Base-by-base conservation (phyloP, 2,329 filamentous ascomycete species). In the Nothopassalora personata region DNA sequence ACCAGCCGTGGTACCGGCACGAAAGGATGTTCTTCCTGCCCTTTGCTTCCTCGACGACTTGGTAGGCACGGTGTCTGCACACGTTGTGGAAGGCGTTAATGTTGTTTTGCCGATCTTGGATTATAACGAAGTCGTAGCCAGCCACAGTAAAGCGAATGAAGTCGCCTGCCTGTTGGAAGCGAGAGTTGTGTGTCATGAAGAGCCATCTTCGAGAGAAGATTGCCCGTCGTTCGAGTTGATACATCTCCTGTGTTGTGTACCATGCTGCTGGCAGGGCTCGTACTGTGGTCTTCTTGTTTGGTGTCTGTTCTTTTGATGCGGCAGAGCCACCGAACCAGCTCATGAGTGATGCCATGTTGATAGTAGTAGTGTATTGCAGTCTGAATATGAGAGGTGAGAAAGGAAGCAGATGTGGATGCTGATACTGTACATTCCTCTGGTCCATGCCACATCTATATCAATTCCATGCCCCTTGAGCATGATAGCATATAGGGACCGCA, bases 1-100 rank as follows among this genome's bases (percentile, higher is more conserved):
- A 82, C 83, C 83, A 86, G 27, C 83, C 83, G 65, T 86, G 83
- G 64, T 86, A 86, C 56, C 80, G 79, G 73, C 83, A 86, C 0
- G 79, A 75, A 19, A 86, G 76, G 18, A 85, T 77, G 60, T 72
- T 76, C 52, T 77, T 78, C 47, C 77, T 77, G 3, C 83, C 83
- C 10, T 75, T 70, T 28, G 27, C 10, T 1, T 80, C 75, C 51
- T 79, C 77, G 5, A 83, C 80, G 6, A 86, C 78, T 0, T 81
- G 80, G 66, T 82, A 86, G 28, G 83, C 83, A 1, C 83, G 76
- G 68, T 86, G 84, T 3, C 64, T 56, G 46, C 64, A 66, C 11
- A 62, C 62, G 53, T 66, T 66, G 57, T 66, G 64, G 67, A 84
- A 84, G 11, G 80, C 81, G 19, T 68, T 66, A 49, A 64, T 62